These are phyloP conservation scores for Dioszegia crocea DNA, from an alignment of 768 basidiomycete species.

Conservation along the genomic window DNA sequence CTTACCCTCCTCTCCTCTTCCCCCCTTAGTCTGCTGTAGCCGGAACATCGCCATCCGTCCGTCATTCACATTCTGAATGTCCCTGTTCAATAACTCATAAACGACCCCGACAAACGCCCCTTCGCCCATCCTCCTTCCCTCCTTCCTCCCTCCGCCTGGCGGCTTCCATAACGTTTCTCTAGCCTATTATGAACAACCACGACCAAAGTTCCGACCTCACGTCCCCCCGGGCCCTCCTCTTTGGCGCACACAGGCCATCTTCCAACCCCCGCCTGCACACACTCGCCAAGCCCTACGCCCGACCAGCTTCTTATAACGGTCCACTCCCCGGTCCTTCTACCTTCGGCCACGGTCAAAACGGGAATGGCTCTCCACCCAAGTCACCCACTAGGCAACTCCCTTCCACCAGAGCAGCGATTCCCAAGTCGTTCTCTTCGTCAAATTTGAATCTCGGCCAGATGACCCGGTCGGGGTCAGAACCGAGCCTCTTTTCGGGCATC, in stretches of 20 bases:
- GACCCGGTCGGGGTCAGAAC: constrained; percentile 11
- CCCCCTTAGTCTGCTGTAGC: too few species aligned
- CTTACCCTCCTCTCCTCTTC: too few species aligned
- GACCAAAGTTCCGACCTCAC: constrained; percentile 8
- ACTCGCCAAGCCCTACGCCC: constrained; percentile 18
- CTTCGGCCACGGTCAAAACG: background rate
- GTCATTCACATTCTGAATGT: too few species aligned
- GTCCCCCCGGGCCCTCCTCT: constrained; percentile 2
- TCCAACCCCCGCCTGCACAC: constrained; percentile 16
- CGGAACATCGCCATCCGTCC: too few species aligned
- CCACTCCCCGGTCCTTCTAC: constrained; percentile 5
- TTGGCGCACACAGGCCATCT: constrained; percentile 13
- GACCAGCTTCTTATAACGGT: constrained; percentile 16
- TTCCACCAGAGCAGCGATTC: constrained; percentile 8
- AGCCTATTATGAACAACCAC: background rate
- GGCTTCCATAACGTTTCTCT: too few species aligned
- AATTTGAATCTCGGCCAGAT: constrained; percentile 3
- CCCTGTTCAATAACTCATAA: too few species aligned
- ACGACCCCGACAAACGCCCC: background rate
- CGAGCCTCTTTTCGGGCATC: constrained; percentile 12
- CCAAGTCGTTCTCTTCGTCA: constrained; percentile 7
- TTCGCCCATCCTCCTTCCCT: background rate
- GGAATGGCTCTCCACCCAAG: constrained; percentile 3
- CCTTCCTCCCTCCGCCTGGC: too few species aligned
- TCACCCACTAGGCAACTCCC: constrained; percentile 13